A percentile compares a stretch with the other conserved stretches of the same genome.
These are phyloP conservation scores for Zygosaccharomyces kombuchaensis DNA, from an alignment of 805 yeast species.

Conservation along the genomic window DNA sequence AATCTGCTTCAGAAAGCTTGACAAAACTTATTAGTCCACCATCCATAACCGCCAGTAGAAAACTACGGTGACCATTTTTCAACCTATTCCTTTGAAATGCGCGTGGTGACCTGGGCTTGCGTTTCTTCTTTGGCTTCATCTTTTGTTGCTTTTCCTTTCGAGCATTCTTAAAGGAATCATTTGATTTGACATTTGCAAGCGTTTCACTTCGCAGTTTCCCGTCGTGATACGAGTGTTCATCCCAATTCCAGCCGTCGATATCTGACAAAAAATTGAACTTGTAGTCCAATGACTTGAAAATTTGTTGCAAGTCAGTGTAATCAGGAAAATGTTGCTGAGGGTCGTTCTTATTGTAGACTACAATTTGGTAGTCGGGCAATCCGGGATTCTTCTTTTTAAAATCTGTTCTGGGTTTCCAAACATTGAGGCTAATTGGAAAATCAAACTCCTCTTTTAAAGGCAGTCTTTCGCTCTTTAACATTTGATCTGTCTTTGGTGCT, in stretches of 20 bases:
- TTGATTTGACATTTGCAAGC: conserved; percentile 9
- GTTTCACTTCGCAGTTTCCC: conserved; percentile 13
- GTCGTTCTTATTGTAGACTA: conserved; percentile 48
- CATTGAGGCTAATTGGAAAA: conserved; percentile 48
- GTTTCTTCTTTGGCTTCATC: conserved; percentile 17
- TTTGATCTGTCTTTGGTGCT: conserved; percentile 10
- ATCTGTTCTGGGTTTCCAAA: conserved; percentile 77
- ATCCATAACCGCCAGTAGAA: conserved; percentile 67
- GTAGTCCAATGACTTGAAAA: conserved; percentile 34
- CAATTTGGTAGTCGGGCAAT: conserved; percentile 68
- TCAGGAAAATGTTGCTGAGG: conserved; percentile 43
- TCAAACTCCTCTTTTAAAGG: conserved; percentile 4
- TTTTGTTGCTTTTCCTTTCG: background rate
- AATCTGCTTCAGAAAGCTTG: conserved; percentile 48
- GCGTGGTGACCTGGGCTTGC: conserved; percentile 16
- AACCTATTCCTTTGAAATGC: conserved; percentile 39
- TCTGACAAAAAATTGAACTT: conserved; percentile 34
- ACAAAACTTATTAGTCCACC: conserved; percentile 69
- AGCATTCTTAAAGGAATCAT: background rate
- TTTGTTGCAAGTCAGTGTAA: conserved; percentile 38
- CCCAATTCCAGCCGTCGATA: conserved; percentile 21
- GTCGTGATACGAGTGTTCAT: conserved; percentile 19
- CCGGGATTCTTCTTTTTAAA: conserved; percentile 71
- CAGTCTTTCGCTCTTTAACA: background rate
- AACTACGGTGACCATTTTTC: conserved; percentile 49